These are phyloP conservation scores for Apodospora peruviana DNA, from an alignment of 495 filamentous ascomycete species.

Conservation along the genomic window DNA sequence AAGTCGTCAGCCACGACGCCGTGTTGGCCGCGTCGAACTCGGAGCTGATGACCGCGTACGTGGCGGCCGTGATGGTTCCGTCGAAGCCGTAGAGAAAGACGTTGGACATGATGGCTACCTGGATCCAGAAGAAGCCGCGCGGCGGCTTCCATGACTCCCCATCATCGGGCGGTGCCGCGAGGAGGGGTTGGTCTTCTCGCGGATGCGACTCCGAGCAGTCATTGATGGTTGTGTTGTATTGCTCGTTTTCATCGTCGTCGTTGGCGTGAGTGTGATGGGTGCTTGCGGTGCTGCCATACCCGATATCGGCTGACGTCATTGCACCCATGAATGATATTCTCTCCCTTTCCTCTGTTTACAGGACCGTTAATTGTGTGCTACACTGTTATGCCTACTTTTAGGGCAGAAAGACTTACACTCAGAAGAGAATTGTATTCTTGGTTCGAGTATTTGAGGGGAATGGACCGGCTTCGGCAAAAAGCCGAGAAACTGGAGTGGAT, in stretches of 20 bases:
- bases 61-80: constrained; percentile 60
- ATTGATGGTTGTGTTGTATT: background rate
- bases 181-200: constrained; percentile 25
- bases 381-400: too few relatives aligned
- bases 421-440: too few relatives aligned
- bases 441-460: too few relatives aligned
- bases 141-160: constrained; percentile 31
- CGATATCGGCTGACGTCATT: too few relatives aligned
- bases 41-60: constrained; percentile 58
- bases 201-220: background rate
- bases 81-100: constrained; percentile 63
- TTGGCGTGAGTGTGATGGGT: background rate
- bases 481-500: background rate
- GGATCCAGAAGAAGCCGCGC: constrained; percentile 37
- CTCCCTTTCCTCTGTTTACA: too few relatives aligned
- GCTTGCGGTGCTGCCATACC: too few relatives aligned
- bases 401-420: too few relatives aligned
- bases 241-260: background rate
- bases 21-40: constrained; percentile 48
- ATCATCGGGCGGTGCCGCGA: constrained; percentile 28
- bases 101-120: constrained; percentile 57
- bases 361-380: too few relatives aligned
- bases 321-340: too few relatives aligned
- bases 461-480: too few relatives aligned
- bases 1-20: constrained; percentile 67